Base-by-base conservation (phyloP, 768 basidiomycete genomes). In the Psilocybe tampanensis region DNA sequence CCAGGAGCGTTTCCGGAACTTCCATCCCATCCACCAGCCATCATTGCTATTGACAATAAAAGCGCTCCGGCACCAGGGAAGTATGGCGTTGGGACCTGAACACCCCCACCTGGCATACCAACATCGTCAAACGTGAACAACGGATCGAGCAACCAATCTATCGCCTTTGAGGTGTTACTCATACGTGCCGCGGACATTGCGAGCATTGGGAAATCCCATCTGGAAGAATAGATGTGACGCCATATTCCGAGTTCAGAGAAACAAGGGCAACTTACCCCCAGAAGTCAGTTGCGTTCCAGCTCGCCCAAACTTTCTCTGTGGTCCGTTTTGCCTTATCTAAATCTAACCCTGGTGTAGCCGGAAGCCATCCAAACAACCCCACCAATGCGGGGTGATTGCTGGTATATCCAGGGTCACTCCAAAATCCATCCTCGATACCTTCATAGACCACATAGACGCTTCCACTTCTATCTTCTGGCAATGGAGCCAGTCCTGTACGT, bases 161-260 rank as follows among this genome's bases (percentile, higher is more conserved):
- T 61, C 0, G 83, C 85, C 60, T 79, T 70, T 36, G 77, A 76
- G 5, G 73, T 64, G 26, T 83, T 71, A 4, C 80, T 80, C 44
- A 79, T 79, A 2, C 84, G 73, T 18, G 83, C 84, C 11, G 85
- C 83, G 1, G 80, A 82, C 81, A 86, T 84, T 0, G 84, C 84
- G 2, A 85, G 76, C 79, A 85, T 80, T 0, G 83, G 82, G 60
- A 84, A 85, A 64, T 85, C 85, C 85, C 84, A 86, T 33, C 83
- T 83, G 29, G 29, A 29, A 9, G 29, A 5, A 29, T 29, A 9
- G 9, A 29, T 9, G 29, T 29, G 4, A 29, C n/a, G n/a, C n/a
- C n/a, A n/a, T n/a, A n/a, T n/a, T n/a, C n/a, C n/a, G n/a, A n/a
- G n/a, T n/a, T n/a, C n/a, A 29, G 29, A 36, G 17, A 8, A 7